Evolutionary conservation across 306 rosid species (phyloP).

Genomic region (Cicer bijugum): DNA sequence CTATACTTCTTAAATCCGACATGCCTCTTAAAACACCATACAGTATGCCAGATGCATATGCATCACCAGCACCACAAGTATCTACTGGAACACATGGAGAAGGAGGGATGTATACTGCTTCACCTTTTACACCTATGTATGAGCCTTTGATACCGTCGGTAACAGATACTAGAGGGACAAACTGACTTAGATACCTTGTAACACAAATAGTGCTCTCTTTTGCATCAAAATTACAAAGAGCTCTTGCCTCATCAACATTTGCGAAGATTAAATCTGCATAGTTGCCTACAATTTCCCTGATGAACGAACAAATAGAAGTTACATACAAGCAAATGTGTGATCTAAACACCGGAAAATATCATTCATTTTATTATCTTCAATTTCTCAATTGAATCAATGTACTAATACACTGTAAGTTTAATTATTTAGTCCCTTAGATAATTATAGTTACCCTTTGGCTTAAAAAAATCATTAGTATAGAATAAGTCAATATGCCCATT

Average conservation of each 20-base stretch:
- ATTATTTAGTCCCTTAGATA: neutral
- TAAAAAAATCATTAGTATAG: neutral
- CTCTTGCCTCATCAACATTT: slow-evolving; percentile 83
- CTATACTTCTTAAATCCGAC: slow-evolving; percentile 79
- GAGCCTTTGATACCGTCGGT: slow-evolving; percentile 89
- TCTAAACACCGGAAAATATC: neutral
- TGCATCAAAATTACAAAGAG: slow-evolving; percentile 70
- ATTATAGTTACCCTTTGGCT: neutral
- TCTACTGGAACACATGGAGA: slow-evolving; percentile 84
- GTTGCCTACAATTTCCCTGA: slow-evolving; percentile 84
- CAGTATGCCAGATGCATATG: slow-evolving; percentile 84
- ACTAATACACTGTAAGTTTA: neutral
- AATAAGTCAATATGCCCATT: neutral
- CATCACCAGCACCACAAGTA: slow-evolving; percentile 99
- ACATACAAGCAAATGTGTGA: slow-evolving; percentile 7
- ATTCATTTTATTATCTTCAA: slow-evolving; percentile 5
- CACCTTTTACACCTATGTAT: slow-evolving; percentile 84
- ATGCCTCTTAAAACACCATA: slow-evolving; percentile 72
- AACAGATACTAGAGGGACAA: slow-evolving; percentile 82
- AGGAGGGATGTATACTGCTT: slow-evolving; percentile 85
- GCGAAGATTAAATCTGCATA: slow-evolving; percentile 82
- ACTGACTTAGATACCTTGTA: slow-evolving; percentile 83
- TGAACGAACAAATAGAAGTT: slow-evolving; percentile 33
- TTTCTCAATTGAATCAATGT: neutral
- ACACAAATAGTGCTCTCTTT: slow-evolving; percentile 68